Evolutionary conservation across 495 filamentous ascomycete genomes (phyloP), one percentile per base, ranked within the genome.

Genomic region (Saxispiralis lemnorum): DNA sequence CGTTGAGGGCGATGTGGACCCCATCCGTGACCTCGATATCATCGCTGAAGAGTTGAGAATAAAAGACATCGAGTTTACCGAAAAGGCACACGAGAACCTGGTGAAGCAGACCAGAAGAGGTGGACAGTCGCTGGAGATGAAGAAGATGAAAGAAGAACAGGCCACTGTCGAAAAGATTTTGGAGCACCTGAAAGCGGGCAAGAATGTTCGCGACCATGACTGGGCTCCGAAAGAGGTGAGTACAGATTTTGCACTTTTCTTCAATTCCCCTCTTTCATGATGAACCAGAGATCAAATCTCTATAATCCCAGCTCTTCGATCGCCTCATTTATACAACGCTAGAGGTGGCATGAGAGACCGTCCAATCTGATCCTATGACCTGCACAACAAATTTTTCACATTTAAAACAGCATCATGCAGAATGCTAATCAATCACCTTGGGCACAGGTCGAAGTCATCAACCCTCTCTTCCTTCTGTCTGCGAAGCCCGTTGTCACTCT

Each of bases 221-320:
- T 99, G 92, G 92, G 49, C 59, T 35, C 77, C 86, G 20, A 99
- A 96, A 66, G 92, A 99, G 83, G 89, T 96, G 81, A 52, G 84
- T 66, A 14, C 24, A 4, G 24, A 5, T 9, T 5, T 4, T 4
- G 9, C 24, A 38, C 36, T 50, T 49, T 51, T 39, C 50, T 35
- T 44, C 47, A 33, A 14, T 16, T 21, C 17, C 33, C 39, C 12
- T 17, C 36, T 41, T 75, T 65, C 60, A 79, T 89, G 89, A 97
- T 96, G 89, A 97, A 75, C 76, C 93, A 93, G 80, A 87, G 86
- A 82, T 76, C 73, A 66, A 65, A 70, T 83, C 85, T 88, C 80
- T 78, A 69, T 81, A 86, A 93, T 81, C 89, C 89, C 89, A 97
- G 89, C 89, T 97, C 89, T 78, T 93, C 75, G 89, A 95, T 78